These are phyloP conservation scores for Monosporascus sp. DNA, from an alignment of 2,329 filamentous ascomycete genomes.

Conservation along the genomic window DNA sequence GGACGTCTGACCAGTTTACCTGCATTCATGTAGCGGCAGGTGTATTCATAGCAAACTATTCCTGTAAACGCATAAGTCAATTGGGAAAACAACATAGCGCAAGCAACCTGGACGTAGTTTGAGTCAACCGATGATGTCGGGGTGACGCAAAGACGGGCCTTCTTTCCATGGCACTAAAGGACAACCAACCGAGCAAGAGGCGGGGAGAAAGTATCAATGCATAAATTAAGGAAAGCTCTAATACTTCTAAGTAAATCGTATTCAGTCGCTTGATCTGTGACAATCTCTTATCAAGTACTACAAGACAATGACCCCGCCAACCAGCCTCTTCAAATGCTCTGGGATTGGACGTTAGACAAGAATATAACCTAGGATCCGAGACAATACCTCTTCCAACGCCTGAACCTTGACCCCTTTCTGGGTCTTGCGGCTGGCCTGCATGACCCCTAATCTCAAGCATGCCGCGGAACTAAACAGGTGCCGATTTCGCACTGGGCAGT, in stretches of 20 bases:
- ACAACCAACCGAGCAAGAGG: neutral
- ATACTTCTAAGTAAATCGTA: neutral
- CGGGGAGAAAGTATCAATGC: neutral
- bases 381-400: neutral
- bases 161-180: neutral
- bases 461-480: neutral
- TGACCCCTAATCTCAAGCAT: neutral
- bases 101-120: too few relatives aligned
- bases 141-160: too few relatives aligned
- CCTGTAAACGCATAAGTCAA: too few relatives aligned
- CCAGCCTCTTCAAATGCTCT: neutral
- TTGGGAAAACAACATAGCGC: too few relatives aligned
- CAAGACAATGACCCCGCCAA: neutral
- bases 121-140: too few relatives aligned
- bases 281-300: neutral
- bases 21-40: too few relatives aligned
- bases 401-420: neutral
- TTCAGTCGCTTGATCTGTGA: neutral
- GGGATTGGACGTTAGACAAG: neutral
- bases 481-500: too few relatives aligned
- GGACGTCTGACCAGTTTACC: too few relatives aligned
- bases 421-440: too few relatives aligned
- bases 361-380: neutral
- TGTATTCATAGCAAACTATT: too few relatives aligned
- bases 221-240: neutral